A percentile compares a stretch with the other conserved stretches of the same genome.
Conservation (phyloP, 805 yeast genomes). For the Spathaspora sp. region DNA sequence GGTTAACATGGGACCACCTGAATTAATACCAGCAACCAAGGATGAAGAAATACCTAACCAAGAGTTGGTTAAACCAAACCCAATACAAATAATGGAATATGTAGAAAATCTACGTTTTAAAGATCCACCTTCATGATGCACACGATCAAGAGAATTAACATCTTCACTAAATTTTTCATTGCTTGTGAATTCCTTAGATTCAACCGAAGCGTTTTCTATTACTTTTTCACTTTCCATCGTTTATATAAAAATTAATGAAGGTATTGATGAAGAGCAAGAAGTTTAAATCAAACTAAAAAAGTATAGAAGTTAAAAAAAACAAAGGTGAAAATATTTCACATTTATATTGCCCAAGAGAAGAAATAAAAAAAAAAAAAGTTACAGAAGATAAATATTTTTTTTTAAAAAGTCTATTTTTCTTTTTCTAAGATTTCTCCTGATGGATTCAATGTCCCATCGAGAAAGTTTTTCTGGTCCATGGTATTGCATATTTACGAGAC, state of each 20-base stretch:
- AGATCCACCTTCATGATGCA: slow-evolving; percentile 2
- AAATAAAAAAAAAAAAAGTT: no score
- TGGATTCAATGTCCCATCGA: no score
- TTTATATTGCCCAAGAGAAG: neutral
- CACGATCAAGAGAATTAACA: slow-evolving; percentile 1
- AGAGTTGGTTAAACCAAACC: slow-evolving; percentile 40
- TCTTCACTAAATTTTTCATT: neutral
- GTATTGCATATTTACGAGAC: no score
- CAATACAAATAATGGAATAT: slow-evolving; percentile 37
- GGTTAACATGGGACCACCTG: slow-evolving; percentile 41
- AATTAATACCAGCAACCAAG: slow-evolving; percentile 36
- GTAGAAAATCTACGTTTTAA: slow-evolving; percentile 32
- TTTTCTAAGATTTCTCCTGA: no score
- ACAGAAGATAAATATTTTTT: no score
- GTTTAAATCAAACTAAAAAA: neutral
- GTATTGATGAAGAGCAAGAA: neutral
- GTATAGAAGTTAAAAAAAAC: neutral
- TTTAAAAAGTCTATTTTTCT: no score
- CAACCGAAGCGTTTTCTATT: neutral
- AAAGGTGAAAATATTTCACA: neutral
- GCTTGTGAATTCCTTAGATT: neutral
- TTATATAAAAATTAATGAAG: neutral
- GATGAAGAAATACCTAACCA: slow-evolving; percentile 42
- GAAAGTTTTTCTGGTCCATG: no score
- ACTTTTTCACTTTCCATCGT: slow-evolving; percentile 1